Evolutionary conservation across 805 yeast species (phyloP).

Genomic region (Wickerhamomyces hampshirensis): DNA sequence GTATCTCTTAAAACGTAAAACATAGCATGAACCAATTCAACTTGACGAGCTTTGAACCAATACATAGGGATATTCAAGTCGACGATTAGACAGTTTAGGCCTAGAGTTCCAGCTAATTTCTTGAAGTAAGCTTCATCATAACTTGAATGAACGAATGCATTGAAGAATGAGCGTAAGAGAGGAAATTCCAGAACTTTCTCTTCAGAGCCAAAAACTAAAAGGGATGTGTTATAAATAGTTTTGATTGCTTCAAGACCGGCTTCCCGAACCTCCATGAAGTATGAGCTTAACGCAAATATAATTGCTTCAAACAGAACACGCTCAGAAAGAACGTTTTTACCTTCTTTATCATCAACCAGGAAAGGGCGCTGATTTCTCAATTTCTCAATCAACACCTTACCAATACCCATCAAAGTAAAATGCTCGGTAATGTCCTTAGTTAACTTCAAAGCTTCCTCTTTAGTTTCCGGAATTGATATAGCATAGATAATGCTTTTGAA

Average conservation of each 20-base stretch:
- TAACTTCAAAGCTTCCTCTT: slow-evolving; percentile 59
- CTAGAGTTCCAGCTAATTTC: slow-evolving; percentile 86
- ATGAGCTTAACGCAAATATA: slow-evolving; percentile 73
- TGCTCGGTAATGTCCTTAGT: slow-evolving; percentile 72
- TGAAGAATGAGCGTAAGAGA: slow-evolving; percentile 67
- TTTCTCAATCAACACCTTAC: slow-evolving; percentile 65
- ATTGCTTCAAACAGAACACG: slow-evolving; percentile 70
- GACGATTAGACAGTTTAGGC: slow-evolving; percentile 66
- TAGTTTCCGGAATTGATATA: slow-evolving; percentile 66
- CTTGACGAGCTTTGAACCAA: slow-evolving; percentile 75
- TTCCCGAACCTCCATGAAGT: slow-evolving; percentile 62
- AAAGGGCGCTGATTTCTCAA: slow-evolving; percentile 66
- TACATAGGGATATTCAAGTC: slow-evolving; percentile 62
- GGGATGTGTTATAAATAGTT: slow-evolving; percentile 55
- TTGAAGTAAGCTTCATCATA: slow-evolving; percentile 83
- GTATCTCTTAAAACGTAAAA: slow-evolving; percentile 89
- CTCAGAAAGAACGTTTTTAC: slow-evolving; percentile 63
- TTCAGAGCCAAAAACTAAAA: slow-evolving; percentile 58
- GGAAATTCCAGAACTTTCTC: slow-evolving; percentile 70
- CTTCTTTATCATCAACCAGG: slow-evolving; percentile 75
- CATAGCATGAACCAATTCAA: slow-evolving; percentile 80
- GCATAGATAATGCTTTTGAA: slow-evolving; percentile 72
- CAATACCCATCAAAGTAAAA: slow-evolving; percentile 70
- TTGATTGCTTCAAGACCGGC: slow-evolving; percentile 68
- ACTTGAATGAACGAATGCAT: slow-evolving; percentile 84